Evolutionary conservation across 305 asterid species (phyloP), one percentile per base, ranked within the genome.

Genomic region (Withania somnifera): DNA sequence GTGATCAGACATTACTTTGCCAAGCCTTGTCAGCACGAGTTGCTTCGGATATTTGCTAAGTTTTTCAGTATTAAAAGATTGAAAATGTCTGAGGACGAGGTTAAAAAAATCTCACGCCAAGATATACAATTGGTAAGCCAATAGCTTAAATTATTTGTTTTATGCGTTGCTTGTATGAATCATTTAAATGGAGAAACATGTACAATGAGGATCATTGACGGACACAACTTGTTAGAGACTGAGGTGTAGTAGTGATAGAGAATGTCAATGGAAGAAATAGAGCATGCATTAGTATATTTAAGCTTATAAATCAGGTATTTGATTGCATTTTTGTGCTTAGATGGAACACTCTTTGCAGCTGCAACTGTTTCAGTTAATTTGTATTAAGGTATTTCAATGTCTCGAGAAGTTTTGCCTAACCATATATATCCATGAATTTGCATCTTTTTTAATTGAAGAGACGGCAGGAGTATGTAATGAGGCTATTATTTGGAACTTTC

Each of bases 81-180:
- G 67, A 51, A 60, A 47, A 82, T 82, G 85, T 61, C 85, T 32
- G 79, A 68, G 11, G 85, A 82, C 58, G 85, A 82, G 58, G 82
- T 64, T 68, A 82, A 77, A 45, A 82, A 76, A 51, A 80, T 82
- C 22, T 82, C 85, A 42, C 85, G 78, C 20, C 77, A 82, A 82
- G 85, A 82, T 76, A 76, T 82, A 56, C 85, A 82, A 60, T 82
- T 82, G 85, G 85, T 82, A 61, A 82, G 82, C 81, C 13, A 14
- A 4, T 11, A 10, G 47, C 63, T 75, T 50, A 28, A 75, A 75
- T 15, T n/a, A 10, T 51, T 50, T 10, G n/a, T 47, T 73, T 73
- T 71, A 71, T 13, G 40, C 36, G 50, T 20, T 50, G n/a, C 7
- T 17, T 26, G 11, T 15, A 17, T 17, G 34, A 17, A 75, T 9